Evolutionary conservation across 768 basidiomycete genomes (phyloP).

Genomic region (Lactarius deliciosus): DNA sequence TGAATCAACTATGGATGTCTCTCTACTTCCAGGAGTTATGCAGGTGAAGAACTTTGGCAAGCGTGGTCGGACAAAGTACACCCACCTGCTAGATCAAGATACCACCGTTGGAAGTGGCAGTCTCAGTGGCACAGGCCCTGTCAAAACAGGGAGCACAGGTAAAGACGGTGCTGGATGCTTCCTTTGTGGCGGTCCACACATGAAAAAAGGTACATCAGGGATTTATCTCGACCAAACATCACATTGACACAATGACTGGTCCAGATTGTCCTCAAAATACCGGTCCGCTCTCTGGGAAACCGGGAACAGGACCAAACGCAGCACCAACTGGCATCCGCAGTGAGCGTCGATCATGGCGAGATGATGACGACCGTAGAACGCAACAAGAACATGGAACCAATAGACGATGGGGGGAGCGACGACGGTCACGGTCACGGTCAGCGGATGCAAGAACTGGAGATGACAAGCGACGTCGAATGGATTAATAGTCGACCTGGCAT

Average conservation of each 20-base stretch:
- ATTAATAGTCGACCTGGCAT: background rate
- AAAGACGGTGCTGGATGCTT: slow-evolving; percentile 77
- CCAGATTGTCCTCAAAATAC: slow-evolving; percentile 41
- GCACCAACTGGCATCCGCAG: slow-evolving; percentile 30
- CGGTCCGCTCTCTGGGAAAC: slow-evolving; percentile 32
- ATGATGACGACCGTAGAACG: slow-evolving; percentile 25
- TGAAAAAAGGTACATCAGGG: slow-evolving; percentile 70
- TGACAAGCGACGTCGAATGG: slow-evolving; percentile 38
- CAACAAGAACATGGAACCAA: slow-evolving; percentile 17
- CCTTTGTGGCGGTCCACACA: slow-evolving; percentile 89
- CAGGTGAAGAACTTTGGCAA: slow-evolving; percentile 96
- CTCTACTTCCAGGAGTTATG: slow-evolving; percentile 91
- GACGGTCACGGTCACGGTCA: slow-evolving; percentile 36
- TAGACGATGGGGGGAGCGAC: slow-evolving; percentile 29
- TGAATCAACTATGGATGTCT: slow-evolving; percentile 83
- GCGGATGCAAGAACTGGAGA: slow-evolving; percentile 29
- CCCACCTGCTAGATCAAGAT: slow-evolving; percentile 93
- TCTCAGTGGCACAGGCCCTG: slow-evolving; percentile 58
- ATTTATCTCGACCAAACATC: background rate
- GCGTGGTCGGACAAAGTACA: slow-evolving; percentile 91
- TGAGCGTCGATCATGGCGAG: slow-evolving; percentile 32
- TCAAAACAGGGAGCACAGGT: slow-evolving; percentile 55
- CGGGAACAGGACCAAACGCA: slow-evolving; percentile 38
- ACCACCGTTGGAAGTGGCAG: slow-evolving; percentile 67
- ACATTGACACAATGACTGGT: background rate